A percentile compares a stretch with the other conserved stretches of the same genome.
phyloP scores from a whole-genome alignment of 1,284 basidiomycete species.

The Schizophyllum commune region DNA sequence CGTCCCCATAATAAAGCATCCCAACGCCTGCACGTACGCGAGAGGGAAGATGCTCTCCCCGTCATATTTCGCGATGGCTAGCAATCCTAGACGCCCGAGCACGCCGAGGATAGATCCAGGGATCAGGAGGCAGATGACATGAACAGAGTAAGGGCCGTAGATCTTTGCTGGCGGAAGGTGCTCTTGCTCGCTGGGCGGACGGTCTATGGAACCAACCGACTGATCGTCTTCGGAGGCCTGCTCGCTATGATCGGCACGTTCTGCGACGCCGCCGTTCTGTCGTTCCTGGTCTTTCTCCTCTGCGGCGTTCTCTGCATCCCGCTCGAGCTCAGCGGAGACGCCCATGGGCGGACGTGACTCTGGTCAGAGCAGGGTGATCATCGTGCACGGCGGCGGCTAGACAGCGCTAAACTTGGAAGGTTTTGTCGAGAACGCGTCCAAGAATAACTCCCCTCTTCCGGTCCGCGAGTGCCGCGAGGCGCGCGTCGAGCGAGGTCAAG shows the following conservation, averaged over 20 bases:
- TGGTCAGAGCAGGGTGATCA: background rate
- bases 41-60: conserved; percentile 77
- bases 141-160: conserved; percentile 52
- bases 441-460: too few relatives aligned
- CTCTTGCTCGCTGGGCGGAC: conserved; percentile 39
- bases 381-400: background rate
- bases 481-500: too few relatives aligned
- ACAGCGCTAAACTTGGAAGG: too few relatives aligned
- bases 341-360: background rate
- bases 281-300: conserved; percentile 2
- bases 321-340: background rate
- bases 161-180: conserved; percentile 35
- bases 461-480: too few relatives aligned
- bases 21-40: conserved; percentile 82
- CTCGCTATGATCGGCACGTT: background rate
- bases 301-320: background rate
- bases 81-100: conserved; percentile 69
- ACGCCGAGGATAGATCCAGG: conserved; percentile 75
- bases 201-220: conserved; percentile 44
- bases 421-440: too few relatives aligned
- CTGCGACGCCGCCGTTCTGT: background rate
- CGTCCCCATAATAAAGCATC: conserved; percentile 91
- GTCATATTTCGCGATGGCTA: conserved; percentile 64
- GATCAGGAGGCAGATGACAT: conserved; percentile 64
- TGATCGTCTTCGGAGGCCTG: conserved; percentile 19